These are phyloP conservation scores for Pseudocercospora vitis DNA, from an alignment of 2,329 filamentous ascomycete species.

Conservation along the genomic window DNA sequence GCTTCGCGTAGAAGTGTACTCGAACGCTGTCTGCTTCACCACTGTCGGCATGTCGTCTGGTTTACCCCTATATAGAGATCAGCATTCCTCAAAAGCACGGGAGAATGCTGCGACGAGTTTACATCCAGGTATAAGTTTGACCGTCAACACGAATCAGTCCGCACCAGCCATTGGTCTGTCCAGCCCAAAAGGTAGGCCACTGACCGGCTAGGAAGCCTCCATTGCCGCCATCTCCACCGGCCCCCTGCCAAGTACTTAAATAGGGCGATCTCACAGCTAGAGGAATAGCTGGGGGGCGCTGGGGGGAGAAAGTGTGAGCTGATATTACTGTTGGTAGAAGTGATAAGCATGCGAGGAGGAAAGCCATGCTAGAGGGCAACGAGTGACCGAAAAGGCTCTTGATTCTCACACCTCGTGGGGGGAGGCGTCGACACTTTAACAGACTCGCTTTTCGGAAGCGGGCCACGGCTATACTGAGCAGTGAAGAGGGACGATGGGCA, in stretches of 20 bases:
- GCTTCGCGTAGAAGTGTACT: slow-evolving; percentile 72
- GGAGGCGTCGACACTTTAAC: slow-evolving; percentile 11
- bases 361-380: slow-evolving; percentile 17
- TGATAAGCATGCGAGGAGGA: slow-evolving; percentile 18
- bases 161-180: slow-evolving; percentile 62
- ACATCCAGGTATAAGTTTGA: slow-evolving; percentile 64
- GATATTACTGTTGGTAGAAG: slow-evolving; percentile 21
- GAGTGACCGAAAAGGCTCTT: slow-evolving; percentile 4
- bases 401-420: background rate
- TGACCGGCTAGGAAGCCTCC: slow-evolving; percentile 67
- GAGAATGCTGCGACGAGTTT: background rate
- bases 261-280: slow-evolving; percentile 75
- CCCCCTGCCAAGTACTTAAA: slow-evolving; percentile 66
- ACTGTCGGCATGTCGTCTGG: slow-evolving; percentile 47
- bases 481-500: slow-evolving; percentile 13
- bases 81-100: background rate
- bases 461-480: slow-evolving; percentile 8
- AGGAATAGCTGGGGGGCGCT: slow-evolving; percentile 67
- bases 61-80: slow-evolving; percentile 46
- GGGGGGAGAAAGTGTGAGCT: slow-evolving; percentile 57
- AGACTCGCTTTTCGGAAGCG: slow-evolving; percentile 1
- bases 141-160: slow-evolving; percentile 70
- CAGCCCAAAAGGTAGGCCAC: slow-evolving; percentile 66
- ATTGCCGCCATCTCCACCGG: slow-evolving; percentile 61
- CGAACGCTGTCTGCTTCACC: slow-evolving; percentile 62